phyloP scores from a whole-genome alignment of 352 stramenopile species.

The Pythium brassicae region DNA sequence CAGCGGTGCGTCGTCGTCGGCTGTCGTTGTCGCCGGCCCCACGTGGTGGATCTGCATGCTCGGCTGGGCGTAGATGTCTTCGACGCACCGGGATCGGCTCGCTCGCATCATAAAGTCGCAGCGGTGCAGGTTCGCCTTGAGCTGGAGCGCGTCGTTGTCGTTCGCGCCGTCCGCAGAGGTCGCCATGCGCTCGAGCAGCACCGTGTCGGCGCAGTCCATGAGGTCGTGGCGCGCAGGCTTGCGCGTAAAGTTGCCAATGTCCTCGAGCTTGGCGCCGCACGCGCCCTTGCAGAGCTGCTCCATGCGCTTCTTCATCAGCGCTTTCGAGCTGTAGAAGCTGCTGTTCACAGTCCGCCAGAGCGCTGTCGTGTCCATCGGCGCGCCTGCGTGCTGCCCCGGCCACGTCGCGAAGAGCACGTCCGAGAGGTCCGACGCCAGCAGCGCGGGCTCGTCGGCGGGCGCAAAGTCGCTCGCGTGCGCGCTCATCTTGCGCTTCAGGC shows the following conservation, averaged over 20 bases:
- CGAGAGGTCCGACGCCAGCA: constrained; percentile 36
- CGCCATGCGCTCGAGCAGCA: constrained; percentile 46
- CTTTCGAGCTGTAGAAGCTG: constrained; percentile 63
- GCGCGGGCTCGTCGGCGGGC: too few species aligned
- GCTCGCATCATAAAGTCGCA: constrained; percentile 80
- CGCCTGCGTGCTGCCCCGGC: constrained; percentile 65
- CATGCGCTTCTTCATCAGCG: constrained; percentile 65
- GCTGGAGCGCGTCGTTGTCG: constrained; percentile 20
- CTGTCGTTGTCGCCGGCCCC: neutral
- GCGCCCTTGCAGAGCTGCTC: constrained; percentile 62
- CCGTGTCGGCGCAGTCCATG: constrained; percentile 56
- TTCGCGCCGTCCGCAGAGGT: neutral
- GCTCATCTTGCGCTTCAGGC: constrained; percentile 34
- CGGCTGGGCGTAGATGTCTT: constrained; percentile 42
- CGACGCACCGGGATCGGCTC: constrained; percentile 57
- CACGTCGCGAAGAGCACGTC: constrained; percentile 82
- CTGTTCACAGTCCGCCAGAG: constrained; percentile 74
- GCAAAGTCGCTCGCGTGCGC: neutral
- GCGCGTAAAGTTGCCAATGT: constrained; percentile 49
- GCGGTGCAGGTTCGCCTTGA: constrained; percentile 58
- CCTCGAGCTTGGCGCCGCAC: constrained; percentile 62
- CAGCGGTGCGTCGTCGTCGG: neutral
- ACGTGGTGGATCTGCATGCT: constrained; percentile 41
- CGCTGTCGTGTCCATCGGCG: constrained; percentile 67
- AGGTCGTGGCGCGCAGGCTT: constrained; percentile 36